Conservation (phyloP, 2,329 filamentous ascomycete species). For the Fusarium phyllophilum region DNA sequence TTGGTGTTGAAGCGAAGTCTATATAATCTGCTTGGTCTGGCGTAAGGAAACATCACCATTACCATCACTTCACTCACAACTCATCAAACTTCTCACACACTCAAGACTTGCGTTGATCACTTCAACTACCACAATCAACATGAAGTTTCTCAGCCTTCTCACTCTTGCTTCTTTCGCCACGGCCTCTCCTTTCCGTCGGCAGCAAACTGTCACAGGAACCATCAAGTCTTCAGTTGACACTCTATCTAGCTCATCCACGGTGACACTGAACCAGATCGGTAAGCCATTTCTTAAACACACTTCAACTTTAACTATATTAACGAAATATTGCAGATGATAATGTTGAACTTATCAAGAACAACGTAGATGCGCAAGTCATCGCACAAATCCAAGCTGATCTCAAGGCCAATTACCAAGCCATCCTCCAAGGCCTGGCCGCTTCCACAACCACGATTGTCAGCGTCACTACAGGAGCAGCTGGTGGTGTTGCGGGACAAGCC, state of each 20-base stretch:
- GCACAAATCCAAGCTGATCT: background rate
- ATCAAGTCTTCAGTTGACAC: background rate
- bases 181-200: slow-evolving; percentile 15
- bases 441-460: slow-evolving; percentile 2
- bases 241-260: background rate
- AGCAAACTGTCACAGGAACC: slow-evolving; percentile 13
- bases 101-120: background rate
- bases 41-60: background rate
- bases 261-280: slow-evolving; percentile 6
- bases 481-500: background rate
- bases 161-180: slow-evolving; percentile 19
- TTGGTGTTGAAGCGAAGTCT: background rate
- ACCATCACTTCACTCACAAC: background rate
- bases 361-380: background rate
- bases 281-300: background rate
- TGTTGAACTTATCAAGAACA: background rate
- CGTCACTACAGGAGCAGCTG: slow-evolving; percentile 21
- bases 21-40: slow-evolving; percentile 12
- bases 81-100: background rate
- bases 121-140: background rate
- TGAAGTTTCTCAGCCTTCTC: slow-evolving; percentile 32
- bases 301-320: no score
- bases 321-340: background rate
- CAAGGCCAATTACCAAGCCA: slow-evolving; percentile 3
- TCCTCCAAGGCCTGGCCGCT: background rate